Conservation (phyloP, 345 rosid species). For the Salix exigua region DNA sequence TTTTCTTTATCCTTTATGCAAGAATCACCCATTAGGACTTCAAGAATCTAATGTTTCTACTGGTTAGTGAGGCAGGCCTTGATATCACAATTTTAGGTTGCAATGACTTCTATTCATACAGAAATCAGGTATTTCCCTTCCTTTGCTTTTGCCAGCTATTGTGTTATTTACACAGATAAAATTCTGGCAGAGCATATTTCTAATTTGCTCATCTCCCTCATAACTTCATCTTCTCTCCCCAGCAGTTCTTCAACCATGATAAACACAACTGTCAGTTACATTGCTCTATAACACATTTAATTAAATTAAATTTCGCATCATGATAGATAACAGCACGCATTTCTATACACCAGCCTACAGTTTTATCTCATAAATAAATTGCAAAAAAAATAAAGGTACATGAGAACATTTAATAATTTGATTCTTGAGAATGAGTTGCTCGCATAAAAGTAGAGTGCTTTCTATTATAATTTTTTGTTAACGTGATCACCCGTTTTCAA, state of each 20-base stretch:
- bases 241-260: neutral
- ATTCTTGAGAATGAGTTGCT: neutral
- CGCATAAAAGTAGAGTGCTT: neutral
- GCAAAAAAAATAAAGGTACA: neutral
- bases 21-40: neutral
- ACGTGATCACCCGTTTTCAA: conserved; percentile 6
- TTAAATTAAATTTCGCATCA: neutral
- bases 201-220: neutral
- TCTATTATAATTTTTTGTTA: conserved; percentile 18
- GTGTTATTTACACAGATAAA: neutral
- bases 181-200: neutral
- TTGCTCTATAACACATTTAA: neutral
- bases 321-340: neutral
- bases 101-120: conserved; percentile 93
- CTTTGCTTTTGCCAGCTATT: neutral
- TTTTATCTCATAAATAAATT: neutral
- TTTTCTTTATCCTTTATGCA: neutral
- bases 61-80: conserved; percentile 60
- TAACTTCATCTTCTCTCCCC: neutral
- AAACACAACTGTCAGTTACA: neutral
- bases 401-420: neutral
- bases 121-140: conserved; percentile 56
- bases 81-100: conserved; percentile 82
- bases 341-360: neutral
- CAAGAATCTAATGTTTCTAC: conserved; percentile 25